Evolutionary conservation across 768 basidiomycete species (phyloP).

Genomic region (Cystobasidium ongulense): DNA sequence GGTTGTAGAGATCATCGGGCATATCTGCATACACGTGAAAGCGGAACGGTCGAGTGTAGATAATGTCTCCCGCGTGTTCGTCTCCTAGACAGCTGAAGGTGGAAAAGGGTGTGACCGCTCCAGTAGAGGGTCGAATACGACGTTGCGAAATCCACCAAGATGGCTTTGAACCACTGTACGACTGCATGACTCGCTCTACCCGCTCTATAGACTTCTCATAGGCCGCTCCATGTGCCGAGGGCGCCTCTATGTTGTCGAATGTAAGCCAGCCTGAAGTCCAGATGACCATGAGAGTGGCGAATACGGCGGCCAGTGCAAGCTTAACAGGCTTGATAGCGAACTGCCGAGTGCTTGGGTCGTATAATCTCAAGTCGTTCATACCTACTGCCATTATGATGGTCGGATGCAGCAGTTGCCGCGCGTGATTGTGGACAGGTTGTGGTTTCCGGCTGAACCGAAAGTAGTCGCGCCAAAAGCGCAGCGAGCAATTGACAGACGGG

Average conservation of each 20-base stretch:
- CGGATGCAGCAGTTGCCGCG: too few species aligned
- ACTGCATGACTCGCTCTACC: neutral
- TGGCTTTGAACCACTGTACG: neutral
- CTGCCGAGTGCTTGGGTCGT: neutral
- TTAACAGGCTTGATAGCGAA: neutral
- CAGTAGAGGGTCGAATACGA: neutral
- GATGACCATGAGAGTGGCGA: neutral
- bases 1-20: conserved; percentile 5
- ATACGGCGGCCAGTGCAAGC: neutral
- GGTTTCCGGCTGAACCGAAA: too few species aligned
- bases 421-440: too few species aligned
- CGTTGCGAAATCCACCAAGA: neutral
- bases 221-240: neutral
- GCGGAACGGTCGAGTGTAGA: conserved; percentile 9
- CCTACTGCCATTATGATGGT: neutral
- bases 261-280: neutral
- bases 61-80: neutral
- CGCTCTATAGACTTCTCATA: neutral
- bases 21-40: conserved; percentile 15
- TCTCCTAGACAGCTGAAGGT: neutral
- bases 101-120: neutral
- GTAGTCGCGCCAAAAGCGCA: too few species aligned
- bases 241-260: neutral
- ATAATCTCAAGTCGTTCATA: neutral
- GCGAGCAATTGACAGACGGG: too few species aligned